phyloP scores from a whole-genome alignment of 1,139 yeast species.

The Suhomyces atakaporum region DNA sequence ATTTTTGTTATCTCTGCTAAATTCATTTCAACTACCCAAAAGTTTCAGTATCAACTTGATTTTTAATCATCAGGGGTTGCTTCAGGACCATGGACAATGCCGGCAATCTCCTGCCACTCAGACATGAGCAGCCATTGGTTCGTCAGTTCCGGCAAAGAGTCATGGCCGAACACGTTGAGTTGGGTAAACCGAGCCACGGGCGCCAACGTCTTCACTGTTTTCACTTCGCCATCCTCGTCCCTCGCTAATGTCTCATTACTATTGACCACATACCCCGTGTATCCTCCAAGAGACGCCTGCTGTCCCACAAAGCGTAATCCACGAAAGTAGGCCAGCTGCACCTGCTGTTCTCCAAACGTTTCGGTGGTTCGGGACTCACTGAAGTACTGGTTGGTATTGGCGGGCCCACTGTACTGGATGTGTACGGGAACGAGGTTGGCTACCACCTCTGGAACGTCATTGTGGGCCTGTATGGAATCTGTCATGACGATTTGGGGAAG shows the following conservation, averaged over 20 bases:
- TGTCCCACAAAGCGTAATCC: conserved; percentile 43
- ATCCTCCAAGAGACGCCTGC: conserved; percentile 22
- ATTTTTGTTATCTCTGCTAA: no score
- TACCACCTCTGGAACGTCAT: conserved; percentile 15
- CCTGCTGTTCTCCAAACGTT: conserved; percentile 17
- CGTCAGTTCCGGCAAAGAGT: conserved; percentile 30
- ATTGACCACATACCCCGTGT: conserved; percentile 35
- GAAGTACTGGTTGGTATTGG: conserved; percentile 40
- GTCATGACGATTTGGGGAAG: no score
- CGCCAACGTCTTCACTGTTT: conserved; percentile 29
- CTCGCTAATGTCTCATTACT: conserved; percentile 32
- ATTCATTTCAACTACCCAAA: no score
- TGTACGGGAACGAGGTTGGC: conserved; percentile 44
- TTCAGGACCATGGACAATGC: conserved; percentile 28
- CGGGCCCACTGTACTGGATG: conserved; percentile 41
- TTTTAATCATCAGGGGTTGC: no score
- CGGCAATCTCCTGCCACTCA: conserved; percentile 38
- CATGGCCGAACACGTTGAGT: conserved; percentile 43
- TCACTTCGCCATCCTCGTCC: conserved; percentile 19
- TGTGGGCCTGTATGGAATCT: conserved; percentile 12
- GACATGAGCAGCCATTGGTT: conserved; percentile 37
- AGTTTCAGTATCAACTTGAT: no score
- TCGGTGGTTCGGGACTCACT: conserved; percentile 35
- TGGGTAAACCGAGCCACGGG: conserved; percentile 36
- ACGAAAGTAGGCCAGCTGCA: conserved; percentile 37